Base-by-base conservation (phyloP, 495 filamentous ascomycete species). In the Lichina pygmaea region DNA sequence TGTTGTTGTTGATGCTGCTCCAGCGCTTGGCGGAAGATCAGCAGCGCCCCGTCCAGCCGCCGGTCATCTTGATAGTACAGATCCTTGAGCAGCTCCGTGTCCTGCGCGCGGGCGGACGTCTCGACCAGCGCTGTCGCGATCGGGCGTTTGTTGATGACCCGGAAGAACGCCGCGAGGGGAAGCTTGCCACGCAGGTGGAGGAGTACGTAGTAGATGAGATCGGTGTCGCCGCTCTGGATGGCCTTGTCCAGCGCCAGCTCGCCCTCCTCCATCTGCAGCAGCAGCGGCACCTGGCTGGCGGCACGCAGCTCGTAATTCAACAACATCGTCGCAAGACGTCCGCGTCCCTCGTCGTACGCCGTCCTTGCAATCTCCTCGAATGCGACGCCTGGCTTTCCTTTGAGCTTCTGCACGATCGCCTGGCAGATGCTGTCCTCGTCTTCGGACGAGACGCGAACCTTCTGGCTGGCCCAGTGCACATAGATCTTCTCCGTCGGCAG, bases 51-150 rank as follows among this genome's bases (percentile, higher is more conserved):
- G 49, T 97, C 91, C 17, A 83, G 62, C 0, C 84, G 78, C 7
- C 86, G 78, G 58, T 97, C 89, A 53, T 95, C 91, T 62, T 95
- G 89, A 54, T 97, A 95, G 61, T 86, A 97, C 24, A 97, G 67
- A 57, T 95, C 89, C 55, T 94, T 95, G 9, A 94, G 71, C 8
- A 97, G 57, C 15, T 91, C 78, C 4, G 66, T 68, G 53, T 94
- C 89, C 43, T 82, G 74, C 17, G 68, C 69, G 42, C 65, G 63
- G 2, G 89, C 86, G 0, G 75, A 77, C 2, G 83, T 72, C 55
- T 95, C 89, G 33, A 97, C 80, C 12, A 97, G 68, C 0, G 89
- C 82, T 3, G 81, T 84, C 16, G 89, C 89, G 44, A 80, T 70
- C 0, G 91, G 86, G 6, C 86, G 76, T 49, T 65, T 73, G 57